phyloP scores from a whole-genome alignment of 495 filamentous ascomycete genomes.

The Penicillium odoratum region DNA sequence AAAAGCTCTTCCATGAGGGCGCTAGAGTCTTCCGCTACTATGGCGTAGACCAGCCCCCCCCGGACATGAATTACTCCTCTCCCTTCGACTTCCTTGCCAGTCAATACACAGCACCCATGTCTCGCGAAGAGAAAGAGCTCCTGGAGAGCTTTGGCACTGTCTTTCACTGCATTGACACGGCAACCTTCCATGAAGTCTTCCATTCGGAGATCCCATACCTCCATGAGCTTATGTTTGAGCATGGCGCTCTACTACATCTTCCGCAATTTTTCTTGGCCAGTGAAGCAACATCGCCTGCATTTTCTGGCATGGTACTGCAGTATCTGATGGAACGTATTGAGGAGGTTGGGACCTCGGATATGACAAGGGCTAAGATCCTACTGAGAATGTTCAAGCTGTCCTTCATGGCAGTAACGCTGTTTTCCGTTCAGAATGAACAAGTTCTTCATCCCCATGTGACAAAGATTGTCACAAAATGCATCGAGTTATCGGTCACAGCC shows the following conservation, averaged over 20 bases:
- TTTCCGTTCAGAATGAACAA: slow-evolving; percentile 91
- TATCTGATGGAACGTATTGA: slow-evolving; percentile 96
- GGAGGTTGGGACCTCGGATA: slow-evolving; percentile 88
- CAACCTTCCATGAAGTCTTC: slow-evolving; percentile 98
- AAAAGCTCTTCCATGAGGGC: slow-evolving; percentile 95
- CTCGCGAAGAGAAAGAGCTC: slow-evolving; percentile 95
- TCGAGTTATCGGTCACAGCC: slow-evolving; percentile 90
- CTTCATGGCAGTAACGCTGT: slow-evolving; percentile 98
- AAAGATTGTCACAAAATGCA: slow-evolving; percentile 93
- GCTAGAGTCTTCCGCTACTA: slow-evolving; percentile 97
- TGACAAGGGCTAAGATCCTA: slow-evolving; percentile 86
- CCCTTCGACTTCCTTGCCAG: slow-evolving; percentile 88
- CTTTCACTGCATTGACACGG: slow-evolving; percentile 97
- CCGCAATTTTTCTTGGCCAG: slow-evolving; percentile 98
- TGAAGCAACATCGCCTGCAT: slow-evolving; percentile 95
- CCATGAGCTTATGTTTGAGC: slow-evolving; percentile 97
- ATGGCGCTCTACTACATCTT: slow-evolving; percentile 88
- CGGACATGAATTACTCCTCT: slow-evolving; percentile 72
- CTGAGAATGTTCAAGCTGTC: slow-evolving; percentile 96
- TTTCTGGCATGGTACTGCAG: slow-evolving; percentile 95
- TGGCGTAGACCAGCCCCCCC: slow-evolving; percentile 74
- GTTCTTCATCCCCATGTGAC: slow-evolving; percentile 94
- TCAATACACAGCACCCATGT: slow-evolving; percentile 86
- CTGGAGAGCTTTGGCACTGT: slow-evolving; percentile 97
- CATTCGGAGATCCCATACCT: slow-evolving; percentile 94